Evolutionary conservation across 208 protist genomes (phyloP).

Genomic region (Histomonas meleagridis): DNA sequence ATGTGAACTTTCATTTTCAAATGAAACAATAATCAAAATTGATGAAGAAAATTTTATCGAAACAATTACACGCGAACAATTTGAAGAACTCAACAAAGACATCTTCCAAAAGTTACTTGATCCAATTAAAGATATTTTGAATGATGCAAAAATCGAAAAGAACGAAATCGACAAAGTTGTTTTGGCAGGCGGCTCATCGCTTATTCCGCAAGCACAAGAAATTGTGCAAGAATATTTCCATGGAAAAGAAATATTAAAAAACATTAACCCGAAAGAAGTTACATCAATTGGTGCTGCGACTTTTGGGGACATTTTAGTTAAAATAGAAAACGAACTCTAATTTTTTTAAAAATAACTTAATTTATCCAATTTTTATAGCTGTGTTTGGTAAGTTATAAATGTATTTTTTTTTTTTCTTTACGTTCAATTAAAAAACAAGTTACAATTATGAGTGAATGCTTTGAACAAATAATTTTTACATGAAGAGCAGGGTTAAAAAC

Average conservation of each 20-base stretch:
- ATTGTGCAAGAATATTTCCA: constrained; percentile 53
- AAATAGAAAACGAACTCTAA: neutral
- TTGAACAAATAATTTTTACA: too few relatives aligned
- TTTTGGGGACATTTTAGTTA: constrained; percentile 43
- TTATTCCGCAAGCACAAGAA: constrained; percentile 50
- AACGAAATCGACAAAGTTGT: constrained; percentile 49
- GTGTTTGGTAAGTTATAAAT: too few relatives aligned
- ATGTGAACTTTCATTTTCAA: constrained; percentile 39
- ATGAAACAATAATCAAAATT: constrained; percentile 50
- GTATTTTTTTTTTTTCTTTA: too few relatives aligned
- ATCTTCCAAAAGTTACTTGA: constrained; percentile 45
- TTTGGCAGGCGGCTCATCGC: constrained; percentile 52
- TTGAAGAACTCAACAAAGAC: constrained; percentile 51
- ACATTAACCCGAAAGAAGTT: constrained; percentile 55
- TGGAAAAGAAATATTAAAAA: constrained; percentile 50
- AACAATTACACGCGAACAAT: constrained; percentile 48
- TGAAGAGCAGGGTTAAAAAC: too few relatives aligned
- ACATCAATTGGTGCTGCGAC: constrained; percentile 53
- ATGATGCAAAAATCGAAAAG: constrained; percentile 43
- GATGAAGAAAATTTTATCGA: constrained; percentile 47
- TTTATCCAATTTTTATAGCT: too few relatives aligned
- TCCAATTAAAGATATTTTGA: constrained; percentile 42
- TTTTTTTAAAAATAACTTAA: too few relatives aligned
- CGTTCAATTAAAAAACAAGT: too few relatives aligned
- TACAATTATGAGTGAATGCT: too few relatives aligned